Evolutionary conservation across 306 rosid genomes (phyloP).

Genomic region (Ammopiptanthus mongolicus): DNA sequence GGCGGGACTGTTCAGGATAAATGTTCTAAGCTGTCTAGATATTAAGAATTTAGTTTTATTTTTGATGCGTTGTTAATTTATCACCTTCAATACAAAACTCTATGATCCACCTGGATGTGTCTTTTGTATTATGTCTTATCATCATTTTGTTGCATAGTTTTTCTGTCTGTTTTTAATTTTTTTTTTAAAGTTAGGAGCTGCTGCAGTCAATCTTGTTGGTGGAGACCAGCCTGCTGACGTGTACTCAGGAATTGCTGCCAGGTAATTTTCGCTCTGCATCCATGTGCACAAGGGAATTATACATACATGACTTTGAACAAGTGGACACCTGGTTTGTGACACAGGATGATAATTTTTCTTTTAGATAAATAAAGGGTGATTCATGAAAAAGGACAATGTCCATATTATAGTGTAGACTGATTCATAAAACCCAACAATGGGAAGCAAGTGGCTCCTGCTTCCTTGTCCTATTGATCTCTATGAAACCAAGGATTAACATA

Average conservation of each 20-base stretch:
- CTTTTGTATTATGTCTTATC: neutral
- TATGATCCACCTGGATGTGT: neutral
- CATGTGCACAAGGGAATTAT: neutral
- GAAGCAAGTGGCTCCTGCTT: neutral
- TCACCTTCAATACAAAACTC: neutral
- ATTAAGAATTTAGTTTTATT: neutral
- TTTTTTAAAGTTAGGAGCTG: constrained; percentile 61
- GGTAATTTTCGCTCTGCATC: constrained; percentile 24
- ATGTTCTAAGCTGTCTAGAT: neutral
- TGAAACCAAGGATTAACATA: neutral
- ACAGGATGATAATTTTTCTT: neutral
- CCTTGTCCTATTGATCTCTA: neutral
- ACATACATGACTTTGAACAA: neutral
- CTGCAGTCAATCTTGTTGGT: constrained; percentile 66
- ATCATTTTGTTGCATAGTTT: neutral
- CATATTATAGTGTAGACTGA: neutral
- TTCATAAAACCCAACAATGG: neutral
- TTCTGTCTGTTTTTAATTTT: neutral
- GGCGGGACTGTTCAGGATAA: neutral
- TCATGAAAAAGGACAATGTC: neutral
- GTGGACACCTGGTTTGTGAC: neutral
- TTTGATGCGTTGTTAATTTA: neutral
- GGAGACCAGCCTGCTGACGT: constrained; percentile 74
- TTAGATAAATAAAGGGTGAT: neutral
- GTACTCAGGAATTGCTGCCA: constrained; percentile 68